phyloP scores from a whole-genome alignment of 176 grass and related monocot genomes.

The Carex scoparia region DNA sequence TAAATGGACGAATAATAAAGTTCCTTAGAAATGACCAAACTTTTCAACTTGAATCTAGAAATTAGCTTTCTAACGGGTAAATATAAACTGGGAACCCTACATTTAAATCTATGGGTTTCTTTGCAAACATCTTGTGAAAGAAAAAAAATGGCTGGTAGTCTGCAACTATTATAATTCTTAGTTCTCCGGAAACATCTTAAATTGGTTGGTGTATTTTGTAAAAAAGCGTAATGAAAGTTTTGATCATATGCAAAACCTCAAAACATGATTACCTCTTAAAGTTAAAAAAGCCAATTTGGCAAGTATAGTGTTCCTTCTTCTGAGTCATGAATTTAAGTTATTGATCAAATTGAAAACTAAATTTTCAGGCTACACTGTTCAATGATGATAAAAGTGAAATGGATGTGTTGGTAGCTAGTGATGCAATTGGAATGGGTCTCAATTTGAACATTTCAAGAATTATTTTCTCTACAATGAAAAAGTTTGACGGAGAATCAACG shows the following conservation, averaged over 20 bases:
- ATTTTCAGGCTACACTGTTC: slow-evolving; percentile 76
- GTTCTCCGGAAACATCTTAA: neutral
- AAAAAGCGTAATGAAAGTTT: neutral
- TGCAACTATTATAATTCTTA: neutral
- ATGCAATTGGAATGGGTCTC: slow-evolving; percentile 99
- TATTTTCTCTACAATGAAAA: slow-evolving; percentile 87
- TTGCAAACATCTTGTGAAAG: neutral
- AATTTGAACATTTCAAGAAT: slow-evolving; percentile 99
- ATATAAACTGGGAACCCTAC: neutral
- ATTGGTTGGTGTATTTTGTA: neutral
- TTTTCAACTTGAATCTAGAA: neutral
- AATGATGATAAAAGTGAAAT: slow-evolving; percentile 89
- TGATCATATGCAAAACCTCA: neutral
- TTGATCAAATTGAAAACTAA: slow-evolving; percentile 15
- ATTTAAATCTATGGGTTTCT: neutral
- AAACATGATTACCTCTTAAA: neutral
- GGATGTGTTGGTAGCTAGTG: slow-evolving; percentile 91
- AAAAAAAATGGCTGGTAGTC: neutral
- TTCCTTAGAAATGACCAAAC: neutral
- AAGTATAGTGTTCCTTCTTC: neutral
- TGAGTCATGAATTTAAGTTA: neutral
- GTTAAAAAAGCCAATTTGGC: neutral
- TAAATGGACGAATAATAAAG: neutral
- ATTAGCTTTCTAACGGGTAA: neutral
- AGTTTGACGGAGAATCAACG: slow-evolving; percentile 62